phyloP scores from a whole-genome alignment of 768 basidiomycete species.

The Tylopilus plumbeoviolaceoides region DNA sequence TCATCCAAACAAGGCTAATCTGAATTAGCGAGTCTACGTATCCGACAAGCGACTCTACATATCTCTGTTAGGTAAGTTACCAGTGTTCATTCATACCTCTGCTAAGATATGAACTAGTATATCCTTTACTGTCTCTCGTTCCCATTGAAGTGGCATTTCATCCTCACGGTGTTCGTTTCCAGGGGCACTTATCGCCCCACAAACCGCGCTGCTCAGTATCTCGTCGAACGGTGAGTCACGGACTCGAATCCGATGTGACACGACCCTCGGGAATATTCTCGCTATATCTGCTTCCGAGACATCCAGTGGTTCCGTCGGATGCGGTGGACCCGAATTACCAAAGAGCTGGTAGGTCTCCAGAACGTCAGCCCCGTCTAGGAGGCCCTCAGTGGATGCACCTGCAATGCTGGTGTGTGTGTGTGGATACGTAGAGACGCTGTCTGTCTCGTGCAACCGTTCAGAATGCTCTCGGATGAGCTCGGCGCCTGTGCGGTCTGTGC shows the following conservation, averaged over 20 bases:
- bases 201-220: slow-evolving; percentile 58
- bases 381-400: slow-evolving; percentile 22
- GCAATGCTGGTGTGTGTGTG: slow-evolving; percentile 15
- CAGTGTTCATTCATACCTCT: slow-evolving; percentile 36
- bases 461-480: slow-evolving; percentile 44
- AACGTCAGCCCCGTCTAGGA: slow-evolving; percentile 15
- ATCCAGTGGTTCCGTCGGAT: slow-evolving; percentile 34
- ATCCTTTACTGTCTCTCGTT: slow-evolving; percentile 56
- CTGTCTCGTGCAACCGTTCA: slow-evolving; percentile 18
- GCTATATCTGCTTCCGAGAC: slow-evolving; percentile 75
- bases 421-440: slow-evolving; percentile 16
- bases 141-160: slow-evolving; percentile 30
- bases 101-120: slow-evolving; percentile 56
- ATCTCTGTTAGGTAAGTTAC: too few relatives aligned
- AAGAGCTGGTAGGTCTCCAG: slow-evolving; percentile 9
- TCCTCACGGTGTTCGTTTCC: slow-evolving; percentile 16
- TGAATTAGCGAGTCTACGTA: too few relatives aligned
- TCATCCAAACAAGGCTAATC: slow-evolving; percentile 5
- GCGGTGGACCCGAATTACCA: slow-evolving; percentile 2
- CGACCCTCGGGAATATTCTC: slow-evolving; percentile 64
- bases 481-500: slow-evolving; percentile 55
- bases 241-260: slow-evolving; percentile 72
- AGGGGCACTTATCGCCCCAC: slow-evolving; percentile 41
- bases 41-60: too few relatives aligned
- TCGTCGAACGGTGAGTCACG: slow-evolving; percentile 70